Evolutionary conservation across 805 yeast species (phyloP).

Genomic region (Candida ipomoeae): DNA sequence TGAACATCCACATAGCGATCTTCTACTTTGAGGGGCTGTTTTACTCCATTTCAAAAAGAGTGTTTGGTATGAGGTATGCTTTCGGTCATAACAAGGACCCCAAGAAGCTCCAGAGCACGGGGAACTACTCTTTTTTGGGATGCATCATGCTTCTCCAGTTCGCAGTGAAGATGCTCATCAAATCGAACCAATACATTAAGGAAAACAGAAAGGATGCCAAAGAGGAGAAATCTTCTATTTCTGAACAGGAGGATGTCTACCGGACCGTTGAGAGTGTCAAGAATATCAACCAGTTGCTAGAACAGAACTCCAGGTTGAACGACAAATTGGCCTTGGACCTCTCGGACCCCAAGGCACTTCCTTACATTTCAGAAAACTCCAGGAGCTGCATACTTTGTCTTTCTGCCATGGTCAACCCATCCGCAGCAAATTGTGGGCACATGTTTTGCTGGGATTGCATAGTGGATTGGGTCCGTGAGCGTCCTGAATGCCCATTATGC

Average conservation of each 20-base stretch:
- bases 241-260: slow-evolving; percentile 1
- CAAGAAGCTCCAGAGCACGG: slow-evolving; percentile 37
- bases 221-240: neutral
- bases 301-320: slow-evolving; percentile 2
- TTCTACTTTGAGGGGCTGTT: slow-evolving; percentile 83
- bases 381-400: slow-evolving; percentile 84
- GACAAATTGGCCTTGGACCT: slow-evolving; percentile 42
- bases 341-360: slow-evolving; percentile 51
- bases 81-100: slow-evolving; percentile 57
- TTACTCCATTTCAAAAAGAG: slow-evolving; percentile 70
- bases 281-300: slow-evolving; percentile 5
- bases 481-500: slow-evolving; percentile 89
- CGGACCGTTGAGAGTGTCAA: slow-evolving; percentile 13
- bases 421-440: slow-evolving; percentile 90
- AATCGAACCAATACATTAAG: slow-evolving; percentile 23
- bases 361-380: slow-evolving; percentile 66
- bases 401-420: slow-evolving; percentile 73
- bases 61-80: slow-evolving; percentile 77
- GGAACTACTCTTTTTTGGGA: slow-evolving; percentile 76
- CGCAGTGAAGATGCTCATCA: slow-evolving; percentile 39
- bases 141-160: slow-evolving; percentile 53
- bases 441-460: slow-evolving; percentile 90
- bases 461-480: slow-evolving; percentile 83
- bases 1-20: slow-evolving; percentile 70
- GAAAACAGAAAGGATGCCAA: neutral